Evolutionary conservation across 1,139 yeast genomes (phyloP).

Genomic region (Citeromyces hawaiiensis): DNA sequence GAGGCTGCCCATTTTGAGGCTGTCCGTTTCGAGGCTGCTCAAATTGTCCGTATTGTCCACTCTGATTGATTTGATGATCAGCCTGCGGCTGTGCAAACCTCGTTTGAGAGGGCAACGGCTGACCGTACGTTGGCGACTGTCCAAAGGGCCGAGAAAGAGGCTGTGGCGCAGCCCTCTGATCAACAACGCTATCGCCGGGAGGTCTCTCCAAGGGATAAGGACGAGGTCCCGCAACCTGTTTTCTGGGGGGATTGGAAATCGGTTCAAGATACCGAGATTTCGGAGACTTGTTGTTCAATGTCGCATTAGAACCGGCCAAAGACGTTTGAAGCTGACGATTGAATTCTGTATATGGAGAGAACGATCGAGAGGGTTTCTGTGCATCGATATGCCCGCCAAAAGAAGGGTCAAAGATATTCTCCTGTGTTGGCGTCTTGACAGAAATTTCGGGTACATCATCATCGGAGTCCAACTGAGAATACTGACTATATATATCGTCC

Average conservation of each 20-base stretch:
- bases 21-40: neutral
- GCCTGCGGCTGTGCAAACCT: neutral
- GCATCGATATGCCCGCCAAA: slow-evolving; percentile 4
- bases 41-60: neutral
- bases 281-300: neutral
- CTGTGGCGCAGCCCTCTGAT: neutral
- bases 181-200: neutral
- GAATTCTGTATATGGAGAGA: slow-evolving; percentile 39
- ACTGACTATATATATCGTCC: slow-evolving; percentile 16
- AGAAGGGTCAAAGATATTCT: slow-evolving; percentile 6
- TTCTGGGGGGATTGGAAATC: neutral
- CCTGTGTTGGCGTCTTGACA: slow-evolving; percentile 1
- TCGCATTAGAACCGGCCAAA: slow-evolving; percentile 5
- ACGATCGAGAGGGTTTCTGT: slow-evolving; percentile 1
- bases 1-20: neutral
- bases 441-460: neutral
- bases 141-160: neutral
- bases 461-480: slow-evolving; percentile 5
- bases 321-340: slow-evolving; percentile 28
- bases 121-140: neutral
- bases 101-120: neutral
- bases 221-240: neutral
- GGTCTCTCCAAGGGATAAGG: neutral
- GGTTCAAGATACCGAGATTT: neutral
- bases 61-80: neutral